Percentiles rank a stretch among this genome's conserved stretches.
phyloP scores from a whole-genome alignment of 768 basidiomycete species.

The Rhodotorula toruloides region DNA sequence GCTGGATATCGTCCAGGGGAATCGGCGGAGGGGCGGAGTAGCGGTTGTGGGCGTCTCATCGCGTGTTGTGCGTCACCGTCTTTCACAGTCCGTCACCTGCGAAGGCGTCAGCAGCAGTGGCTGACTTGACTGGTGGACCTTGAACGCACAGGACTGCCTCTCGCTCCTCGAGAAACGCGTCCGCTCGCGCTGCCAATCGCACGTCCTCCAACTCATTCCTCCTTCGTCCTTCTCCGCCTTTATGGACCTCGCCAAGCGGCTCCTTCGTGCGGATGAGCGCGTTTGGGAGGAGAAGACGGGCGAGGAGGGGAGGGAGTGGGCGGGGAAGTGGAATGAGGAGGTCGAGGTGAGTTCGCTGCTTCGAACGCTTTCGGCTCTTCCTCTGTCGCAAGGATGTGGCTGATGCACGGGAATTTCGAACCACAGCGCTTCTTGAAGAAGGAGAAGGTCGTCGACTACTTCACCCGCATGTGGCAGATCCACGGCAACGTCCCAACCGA shows the following conservation, averaged over 20 bases:
- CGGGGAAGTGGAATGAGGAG: constrained; percentile 45
- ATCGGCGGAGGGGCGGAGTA: constrained; percentile 55
- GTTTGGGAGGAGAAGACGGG: constrained; percentile 32
- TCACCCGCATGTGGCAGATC: constrained; percentile 34
- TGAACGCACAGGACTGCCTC: constrained; percentile 62
- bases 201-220: constrained; percentile 72
- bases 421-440: constrained; percentile 14
- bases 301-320: constrained; percentile 39
- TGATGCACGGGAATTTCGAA: no score
- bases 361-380: neutral
- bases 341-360: constrained; percentile 46
- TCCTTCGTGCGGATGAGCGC: constrained; percentile 51
- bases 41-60: constrained; percentile 75
- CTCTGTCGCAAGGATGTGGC: no score
- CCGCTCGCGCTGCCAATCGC: constrained; percentile 91
- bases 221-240: constrained; percentile 55
- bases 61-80: constrained; percentile 53
- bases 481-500: constrained; percentile 38
- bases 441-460: constrained; percentile 11
- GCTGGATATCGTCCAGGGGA: constrained; percentile 85
- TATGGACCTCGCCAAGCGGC: constrained; percentile 52
- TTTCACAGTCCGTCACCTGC: no score
- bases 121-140: neutral
- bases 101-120: no score
- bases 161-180: constrained; percentile 90